Conservation (phyloP, 208 protist species). For the Trypanosoma platydactyli region DNA sequence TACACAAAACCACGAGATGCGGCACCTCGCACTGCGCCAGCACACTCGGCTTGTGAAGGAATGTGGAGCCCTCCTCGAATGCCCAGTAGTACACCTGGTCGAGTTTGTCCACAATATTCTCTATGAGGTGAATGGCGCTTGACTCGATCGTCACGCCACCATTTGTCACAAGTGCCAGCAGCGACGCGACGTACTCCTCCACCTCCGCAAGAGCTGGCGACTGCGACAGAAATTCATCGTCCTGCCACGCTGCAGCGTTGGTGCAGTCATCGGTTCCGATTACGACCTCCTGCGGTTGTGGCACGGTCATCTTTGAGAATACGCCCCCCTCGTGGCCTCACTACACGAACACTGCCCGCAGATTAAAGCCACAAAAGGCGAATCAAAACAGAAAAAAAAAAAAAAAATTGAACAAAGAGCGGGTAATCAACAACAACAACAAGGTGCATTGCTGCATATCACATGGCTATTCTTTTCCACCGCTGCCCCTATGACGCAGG, state of each 20-base stretch:
- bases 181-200: constrained; percentile 10
- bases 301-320: not conserved
- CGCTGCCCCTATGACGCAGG: no score
- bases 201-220: constrained; percentile 16
- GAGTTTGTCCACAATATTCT: constrained; percentile 41
- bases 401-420: constrained; percentile 3
- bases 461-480: not conserved
- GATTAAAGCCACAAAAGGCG: not conserved
- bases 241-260: constrained; percentile 15
- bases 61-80: constrained; percentile 58
- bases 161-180: constrained; percentile 21
- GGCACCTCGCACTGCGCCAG: constrained; percentile 61
- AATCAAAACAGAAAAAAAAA: constrained; percentile 8
- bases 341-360: constrained; percentile 4
- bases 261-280: constrained; percentile 44
- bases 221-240: constrained; percentile 3
- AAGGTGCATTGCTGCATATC: not conserved
- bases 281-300: constrained; percentile 29
- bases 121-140: constrained; percentile 38
- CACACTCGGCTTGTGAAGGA: constrained; percentile 46
- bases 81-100: constrained; percentile 75
- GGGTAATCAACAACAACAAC: constrained; percentile 3
- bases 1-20: constrained; percentile 44
- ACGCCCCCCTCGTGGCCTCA: no score
- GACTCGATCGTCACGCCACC: constrained; percentile 25